Evolutionary conservation across 2,329 filamentous ascomycete genomes (phyloP), one percentile per base, ranked within the genome.

Genomic region (Cladophialophora psammophila): DNA sequence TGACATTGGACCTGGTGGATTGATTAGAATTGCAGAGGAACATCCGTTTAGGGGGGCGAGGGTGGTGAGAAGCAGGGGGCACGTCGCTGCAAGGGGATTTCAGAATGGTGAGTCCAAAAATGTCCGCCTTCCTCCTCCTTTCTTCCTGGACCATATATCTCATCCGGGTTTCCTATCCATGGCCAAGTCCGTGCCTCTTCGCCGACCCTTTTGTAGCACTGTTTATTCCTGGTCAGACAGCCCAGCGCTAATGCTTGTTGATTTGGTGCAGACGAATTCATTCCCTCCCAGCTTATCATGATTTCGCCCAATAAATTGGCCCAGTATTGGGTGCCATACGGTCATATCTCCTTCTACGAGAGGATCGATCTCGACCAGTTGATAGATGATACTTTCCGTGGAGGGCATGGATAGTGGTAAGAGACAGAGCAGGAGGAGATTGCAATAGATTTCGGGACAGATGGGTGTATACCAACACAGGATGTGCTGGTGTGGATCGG

Each of bases 11-110:
- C 82, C 85, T 0, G 79, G 75, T 0, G 92, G 92, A 0, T 83
- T 90, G 26, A 78, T 94, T 0, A 82, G 88, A 0, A 80, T 88
- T 0, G 87, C 89, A 0, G 81, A 86, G 1, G 90, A 93, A 66
- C 80, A 85, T 0, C 86, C 87, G 1, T 97, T 97, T 77, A 78
- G 80, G n/a, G 92, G 91, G 0, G 89, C 89, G 1, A 84, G 91
- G 58, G 86, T 94, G 0, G 92, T 97, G 0, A 86, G 81, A 70
- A 91, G 90, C 74, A 84, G 83, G 64, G 93, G 93, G 0, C 94
- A 97, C 78, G 87, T 97, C 71, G 94, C 94, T 1, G 84, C 84
- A 1, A 83, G 85, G 10, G 91, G 90, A 0, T 97, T 95, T 75
- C 76, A 81, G 50, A 81, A 89, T 73, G 90, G 93, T 95, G 77